A percentile compares a stretch with the other conserved stretches of the same genome.
phyloP scores from a whole-genome alignment of 1,139 yeast genomes.

The Candida tropicalis region DNA sequence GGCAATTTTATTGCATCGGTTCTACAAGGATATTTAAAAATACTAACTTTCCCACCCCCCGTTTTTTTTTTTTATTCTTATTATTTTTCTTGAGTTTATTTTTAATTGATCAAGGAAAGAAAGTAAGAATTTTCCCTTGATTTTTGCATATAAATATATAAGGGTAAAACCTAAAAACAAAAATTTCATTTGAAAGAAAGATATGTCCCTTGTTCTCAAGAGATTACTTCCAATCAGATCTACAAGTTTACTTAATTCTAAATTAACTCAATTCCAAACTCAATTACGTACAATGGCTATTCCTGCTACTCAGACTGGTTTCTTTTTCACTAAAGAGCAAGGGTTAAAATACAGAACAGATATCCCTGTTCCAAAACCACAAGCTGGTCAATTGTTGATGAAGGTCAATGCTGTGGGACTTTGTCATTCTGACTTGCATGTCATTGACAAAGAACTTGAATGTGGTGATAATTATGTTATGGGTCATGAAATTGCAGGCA shows the following conservation, averaged over 20 bases:
- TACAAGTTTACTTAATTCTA: background rate
- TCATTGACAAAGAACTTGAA: constrained; percentile 24
- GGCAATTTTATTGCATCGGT: too few relatives aligned
- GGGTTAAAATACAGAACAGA: constrained; percentile 16
- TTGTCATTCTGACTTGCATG: constrained; percentile 48
- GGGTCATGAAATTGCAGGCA: constrained; percentile 55
- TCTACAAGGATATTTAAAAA: too few relatives aligned
- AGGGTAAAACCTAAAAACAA: too few relatives aligned
- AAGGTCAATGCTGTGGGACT: constrained; percentile 49
- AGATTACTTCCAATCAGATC: constrained; percentile 6
- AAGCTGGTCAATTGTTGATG: constrained; percentile 34
- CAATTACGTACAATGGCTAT: constrained; percentile 15
- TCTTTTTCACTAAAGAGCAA: constrained; percentile 11
- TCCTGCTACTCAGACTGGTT: constrained; percentile 20
- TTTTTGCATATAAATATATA: too few relatives aligned
- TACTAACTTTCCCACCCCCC: too few relatives aligned
- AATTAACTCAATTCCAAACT: background rate
- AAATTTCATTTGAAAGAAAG: background rate
- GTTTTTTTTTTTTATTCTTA: too few relatives aligned
- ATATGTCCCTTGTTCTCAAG: constrained; percentile 3
- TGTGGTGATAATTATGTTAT: constrained; percentile 28
- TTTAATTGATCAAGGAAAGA: too few relatives aligned
- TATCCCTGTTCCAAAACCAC: constrained; percentile 33
- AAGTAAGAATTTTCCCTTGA: too few relatives aligned
- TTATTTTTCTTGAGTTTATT: too few relatives aligned